Base-by-base conservation (phyloP, 2,329 filamentous ascomycete genomes). In the Thelonectria olida region DNA sequence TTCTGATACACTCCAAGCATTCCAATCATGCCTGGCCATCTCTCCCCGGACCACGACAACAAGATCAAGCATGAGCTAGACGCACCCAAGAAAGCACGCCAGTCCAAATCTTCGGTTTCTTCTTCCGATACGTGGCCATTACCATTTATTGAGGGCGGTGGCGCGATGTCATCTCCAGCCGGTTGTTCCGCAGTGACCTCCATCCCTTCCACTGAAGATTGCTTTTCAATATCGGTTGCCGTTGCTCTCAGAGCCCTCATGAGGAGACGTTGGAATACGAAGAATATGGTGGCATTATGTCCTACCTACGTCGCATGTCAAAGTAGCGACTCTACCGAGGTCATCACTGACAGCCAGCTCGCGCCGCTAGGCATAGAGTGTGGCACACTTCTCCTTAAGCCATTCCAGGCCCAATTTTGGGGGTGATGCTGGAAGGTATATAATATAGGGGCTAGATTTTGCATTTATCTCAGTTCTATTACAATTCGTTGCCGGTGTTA, bases 61-160 rank as follows among this genome's bases (percentile, higher is more conserved):
- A 63, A 83, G 77, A 0, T 78, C 77, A 8, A 83, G 25, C 36
- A 84, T 78, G n/a, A 65, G 68, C 61, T 81, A 79, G 41, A 73
- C n/a, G 9, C 67, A 45, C 59, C 61, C 10, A 55, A 19, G 20
- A 58, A 53, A 5, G 31, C 22, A 7, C 31, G 31, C 48, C 48
- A 51, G 12, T 51, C 31, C 28, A 49, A 20, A 10, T 49, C 17
- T 20, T 34, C 31, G 2, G 31, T 34, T 4, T 34, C 12, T 15
- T 10, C 15, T 13, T 34, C 31, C 9, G 31, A 20, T 6, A 41
- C 17, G 38, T 41, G 13, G 9, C 34, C 34, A 15, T 15, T 5
- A n/a, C n/a, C n/a, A n/a, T n/a, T n/a, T n/a, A n/a, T n/a, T n/a
- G n/a, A n/a, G n/a, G n/a, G n/a, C n/a, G n/a, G n/a, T n/a, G n/a